These are phyloP conservation scores for Rubia tinctorum DNA, from an alignment of 305 asterid species.

Conservation along the genomic window DNA sequence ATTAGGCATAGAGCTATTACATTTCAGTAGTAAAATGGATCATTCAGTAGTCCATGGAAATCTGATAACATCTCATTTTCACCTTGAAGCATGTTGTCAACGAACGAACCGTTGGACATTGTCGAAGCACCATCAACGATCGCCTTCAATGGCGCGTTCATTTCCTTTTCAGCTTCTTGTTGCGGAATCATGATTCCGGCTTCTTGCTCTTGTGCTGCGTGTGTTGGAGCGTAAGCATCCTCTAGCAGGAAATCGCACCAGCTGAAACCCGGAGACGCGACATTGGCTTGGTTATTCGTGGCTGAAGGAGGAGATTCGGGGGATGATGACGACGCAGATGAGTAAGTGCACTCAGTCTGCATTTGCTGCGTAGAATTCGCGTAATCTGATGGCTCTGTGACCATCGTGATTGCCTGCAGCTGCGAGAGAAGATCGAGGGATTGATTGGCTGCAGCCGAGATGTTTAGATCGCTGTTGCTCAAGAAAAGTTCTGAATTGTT, in stretches of 20 bases:
- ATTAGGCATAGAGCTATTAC: background rate
- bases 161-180: slow-evolving; percentile 18
- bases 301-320: slow-evolving; percentile 30
- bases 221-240: slow-evolving; percentile 35
- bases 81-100: slow-evolving; percentile 67
- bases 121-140: slow-evolving; percentile 32
- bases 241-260: slow-evolving; percentile 86
- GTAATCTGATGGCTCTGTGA: slow-evolving; percentile 40
- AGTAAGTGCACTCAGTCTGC: slow-evolving; percentile 19
- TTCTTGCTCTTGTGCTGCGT: slow-evolving; percentile 24
- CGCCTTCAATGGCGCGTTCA: slow-evolving; percentile 2
- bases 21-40: slow-evolving; percentile 42
- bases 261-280: slow-evolving; percentile 35
- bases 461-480: slow-evolving; percentile 3
- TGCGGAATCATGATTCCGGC: slow-evolving; percentile 14
- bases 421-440: slow-evolving; percentile 58
- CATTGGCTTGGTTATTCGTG: slow-evolving; percentile 25
- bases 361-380: background rate
- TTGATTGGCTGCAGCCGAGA: slow-evolving; percentile 6
- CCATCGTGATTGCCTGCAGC: slow-evolving; percentile 56
- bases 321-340: slow-evolving; percentile 27
- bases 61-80: slow-evolving; percentile 64
- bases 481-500: slow-evolving; percentile 6
- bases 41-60: slow-evolving; percentile 57
- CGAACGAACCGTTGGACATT: slow-evolving; percentile 49